phyloP scores from a whole-genome alignment of 805 yeast species.

The Yarrowia sp. region DNA sequence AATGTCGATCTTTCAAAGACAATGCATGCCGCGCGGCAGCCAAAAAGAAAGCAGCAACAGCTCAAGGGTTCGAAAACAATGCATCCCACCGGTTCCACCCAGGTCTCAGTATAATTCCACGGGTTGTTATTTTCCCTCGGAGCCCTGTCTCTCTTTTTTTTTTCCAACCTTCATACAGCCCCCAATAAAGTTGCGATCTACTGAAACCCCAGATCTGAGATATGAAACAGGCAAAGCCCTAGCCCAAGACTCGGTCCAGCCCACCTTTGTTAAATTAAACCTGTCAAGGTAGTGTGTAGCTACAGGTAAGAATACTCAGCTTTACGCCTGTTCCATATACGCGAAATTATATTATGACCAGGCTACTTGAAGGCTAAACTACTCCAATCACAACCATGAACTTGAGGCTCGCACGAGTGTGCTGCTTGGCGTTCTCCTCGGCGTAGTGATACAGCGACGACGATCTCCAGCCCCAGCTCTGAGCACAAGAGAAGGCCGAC shows the following conservation, averaged over 20 bases:
- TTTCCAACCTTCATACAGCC: too few species aligned
- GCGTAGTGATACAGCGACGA: slow-evolving; percentile 38
- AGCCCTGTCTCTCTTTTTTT: neutral
- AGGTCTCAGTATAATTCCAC: too few species aligned
- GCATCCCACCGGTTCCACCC: neutral
- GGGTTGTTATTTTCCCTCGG: too few species aligned
- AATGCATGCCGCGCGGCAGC: slow-evolving; percentile 6
- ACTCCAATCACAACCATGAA: slow-evolving; percentile 21
- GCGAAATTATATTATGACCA: neutral
- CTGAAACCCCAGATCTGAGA: slow-evolving; percentile 11
- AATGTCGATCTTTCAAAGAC: slow-evolving; percentile 11
- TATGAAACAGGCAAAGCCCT: neutral
- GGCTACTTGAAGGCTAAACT: neutral
- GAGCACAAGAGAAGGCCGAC: slow-evolving; percentile 50
- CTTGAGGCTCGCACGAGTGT: slow-evolving; percentile 14
- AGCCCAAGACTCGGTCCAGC: neutral
- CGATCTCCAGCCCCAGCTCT: slow-evolving; percentile 59
- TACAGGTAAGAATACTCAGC: too few species aligned
- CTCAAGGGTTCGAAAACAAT: neutral
- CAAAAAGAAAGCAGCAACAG: neutral
- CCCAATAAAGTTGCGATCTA: neutral
- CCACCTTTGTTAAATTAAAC: neutral
- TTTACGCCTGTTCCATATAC: too few species aligned
- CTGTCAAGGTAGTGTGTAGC: too few species aligned
- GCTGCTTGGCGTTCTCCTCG: slow-evolving; percentile 45